These are phyloP conservation scores for Fusarium globosum DNA, from an alignment of 2,329 filamentous ascomycete species.

Conservation along the genomic window DNA sequence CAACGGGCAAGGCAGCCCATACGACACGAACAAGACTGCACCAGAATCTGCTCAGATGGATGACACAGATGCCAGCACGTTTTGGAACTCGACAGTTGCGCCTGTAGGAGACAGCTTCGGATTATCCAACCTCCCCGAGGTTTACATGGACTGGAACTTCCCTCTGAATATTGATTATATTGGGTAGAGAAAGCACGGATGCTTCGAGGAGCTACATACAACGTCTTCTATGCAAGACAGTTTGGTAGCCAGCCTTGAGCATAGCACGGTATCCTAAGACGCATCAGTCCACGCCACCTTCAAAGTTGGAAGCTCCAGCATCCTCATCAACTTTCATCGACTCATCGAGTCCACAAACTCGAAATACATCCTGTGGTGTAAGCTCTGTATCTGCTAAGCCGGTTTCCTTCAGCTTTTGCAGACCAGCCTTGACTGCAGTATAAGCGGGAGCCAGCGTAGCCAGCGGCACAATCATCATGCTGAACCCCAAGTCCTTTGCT, in stretches of 20 bases:
- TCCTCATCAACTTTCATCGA: neutral
- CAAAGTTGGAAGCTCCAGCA: neutral
- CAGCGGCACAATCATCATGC: conserved; percentile 6
- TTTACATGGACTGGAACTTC: conserved; percentile 1
- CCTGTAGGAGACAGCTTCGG: neutral
- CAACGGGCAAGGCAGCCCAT: conserved; percentile 6
- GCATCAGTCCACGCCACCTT: conserved; percentile 4
- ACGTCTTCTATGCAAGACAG: neutral
- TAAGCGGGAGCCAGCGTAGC: neutral
- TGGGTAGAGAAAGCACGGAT: neutral
- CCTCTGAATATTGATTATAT: conserved; percentile 4
- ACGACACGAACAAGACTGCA: neutral
- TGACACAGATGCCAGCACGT: neutral
- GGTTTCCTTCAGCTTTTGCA: neutral
- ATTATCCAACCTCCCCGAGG: neutral
- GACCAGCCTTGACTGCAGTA: neutral
- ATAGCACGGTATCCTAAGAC: neutral
- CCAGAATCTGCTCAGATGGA: neutral
- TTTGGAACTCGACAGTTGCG: neutral
- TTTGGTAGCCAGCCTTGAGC: neutral
- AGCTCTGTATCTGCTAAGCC: neutral
- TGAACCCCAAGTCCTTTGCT: neutral
- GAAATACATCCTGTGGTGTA: neutral
- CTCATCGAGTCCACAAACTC: neutral
- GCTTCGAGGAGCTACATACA: neutral